Base-by-base conservation (phyloP, 306 rosid genomes). In the Lablab purpureus region DNA sequence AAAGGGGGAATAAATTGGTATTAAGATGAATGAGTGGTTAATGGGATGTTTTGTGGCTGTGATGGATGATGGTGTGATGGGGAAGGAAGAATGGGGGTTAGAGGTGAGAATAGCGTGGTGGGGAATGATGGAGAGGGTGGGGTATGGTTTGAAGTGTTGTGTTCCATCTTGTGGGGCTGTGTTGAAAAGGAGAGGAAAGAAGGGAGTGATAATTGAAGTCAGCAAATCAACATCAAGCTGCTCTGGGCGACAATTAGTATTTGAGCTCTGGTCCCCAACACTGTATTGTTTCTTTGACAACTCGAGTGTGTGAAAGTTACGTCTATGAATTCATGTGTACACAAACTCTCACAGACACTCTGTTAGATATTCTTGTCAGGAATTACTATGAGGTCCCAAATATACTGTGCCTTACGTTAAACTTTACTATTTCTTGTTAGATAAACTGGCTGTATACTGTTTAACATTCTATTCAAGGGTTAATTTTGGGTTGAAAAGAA, bases 251-350 rank as follows among this genome's bases (percentile, higher is more conserved):
- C 80, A 66, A 67, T 11, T 34, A 46, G 84, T 74, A 66, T 67
- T 55, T 55, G 22, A 62, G 46, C 25, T 60, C 30, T 74, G 84
- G 84, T 74, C 67, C 84, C 80, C 71, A 52, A 30, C 54, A 59
- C 41, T 17, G 69, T 36, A 32, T 46, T 63, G 23, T 28, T 73
- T 65, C 37, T 27, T 52, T 49, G 43, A 63, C 45, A 27, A 10
- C 41, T 23, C 67, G 21, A 45, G 1, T 18, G 43, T 51, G 14
- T 23, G 49, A 80, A 36, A 36, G 52, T 62, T 28, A 75, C 17
- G 32, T 46, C 0, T 67, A 25, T 43, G 14, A 37, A 40, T 66
- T 56, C 23, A 41, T 40, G 17, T 43, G 27, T 25, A 28, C 77
- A 72, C 22, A 58, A 58, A 58, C 37, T 58, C 37, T 58, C 36